These are phyloP conservation scores for Sugiyamaella floridensis DNA, from an alignment of 805 yeast genomes.

Conservation along the genomic window DNA sequence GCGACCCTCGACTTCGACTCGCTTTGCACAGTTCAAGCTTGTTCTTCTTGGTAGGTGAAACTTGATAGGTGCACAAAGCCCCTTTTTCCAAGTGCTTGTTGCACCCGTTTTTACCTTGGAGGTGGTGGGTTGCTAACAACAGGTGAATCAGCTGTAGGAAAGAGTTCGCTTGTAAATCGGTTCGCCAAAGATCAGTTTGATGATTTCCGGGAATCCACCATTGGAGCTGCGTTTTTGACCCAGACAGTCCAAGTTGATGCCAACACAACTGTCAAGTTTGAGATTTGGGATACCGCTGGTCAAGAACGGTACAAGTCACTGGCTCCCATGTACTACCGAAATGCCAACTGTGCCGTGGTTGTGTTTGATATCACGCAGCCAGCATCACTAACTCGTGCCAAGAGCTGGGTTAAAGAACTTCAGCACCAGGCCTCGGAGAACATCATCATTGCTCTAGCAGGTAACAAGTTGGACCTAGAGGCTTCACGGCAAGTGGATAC, in stretches of 20 bases:
- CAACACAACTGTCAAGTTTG: constrained; percentile 40
- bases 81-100: background rate
- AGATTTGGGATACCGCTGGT: constrained; percentile 87
- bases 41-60: constrained; percentile 52
- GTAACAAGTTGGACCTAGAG: constrained; percentile 72
- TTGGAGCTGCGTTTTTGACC: constrained; percentile 97
- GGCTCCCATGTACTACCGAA: constrained; percentile 79
- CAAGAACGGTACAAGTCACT: constrained; percentile 79
- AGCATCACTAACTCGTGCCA: constrained; percentile 66
- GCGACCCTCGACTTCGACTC: constrained; percentile 26
- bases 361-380: constrained; percentile 74
- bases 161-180: constrained; percentile 75
- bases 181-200: constrained; percentile 68
- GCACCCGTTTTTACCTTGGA: no score
- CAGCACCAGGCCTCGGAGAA: constrained; percentile 71
- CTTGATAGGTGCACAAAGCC: background rate
- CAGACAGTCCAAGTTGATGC: constrained; percentile 53
- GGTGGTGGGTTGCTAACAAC: constrained; percentile 3
- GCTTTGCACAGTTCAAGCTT: constrained; percentile 53
- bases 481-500: constrained; percentile 40
- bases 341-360: constrained; percentile 76
- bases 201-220: constrained; percentile 77
- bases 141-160: constrained; percentile 77
- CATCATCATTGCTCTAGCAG: constrained; percentile 77
- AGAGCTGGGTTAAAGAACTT: constrained; percentile 86